phyloP scores from a whole-genome alignment of 1,139 yeast genomes.

The Scheffersomyces parashehatae region DNA sequence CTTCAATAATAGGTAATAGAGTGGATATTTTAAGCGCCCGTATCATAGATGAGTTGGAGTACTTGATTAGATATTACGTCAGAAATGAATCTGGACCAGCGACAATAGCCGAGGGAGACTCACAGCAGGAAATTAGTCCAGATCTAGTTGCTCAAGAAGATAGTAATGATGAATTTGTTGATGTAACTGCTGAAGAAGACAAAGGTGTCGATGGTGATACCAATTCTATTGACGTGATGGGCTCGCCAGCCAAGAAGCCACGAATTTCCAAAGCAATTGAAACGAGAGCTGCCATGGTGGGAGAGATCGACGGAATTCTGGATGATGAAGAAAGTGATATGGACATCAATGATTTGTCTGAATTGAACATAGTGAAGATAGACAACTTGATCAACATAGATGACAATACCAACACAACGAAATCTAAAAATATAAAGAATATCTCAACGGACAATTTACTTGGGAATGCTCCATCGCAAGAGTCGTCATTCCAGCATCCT shows the following conservation, averaged over 20 bases:
- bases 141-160: constrained; percentile 4
- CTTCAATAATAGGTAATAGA: constrained; percentile 39
- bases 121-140: constrained; percentile 8
- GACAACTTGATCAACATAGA: constrained; percentile 37
- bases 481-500: constrained; percentile 43
- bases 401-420: constrained; percentile 5
- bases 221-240: constrained; percentile 12
- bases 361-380: constrained; percentile 38
- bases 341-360: constrained; percentile 43
- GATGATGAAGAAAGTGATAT: constrained; percentile 12
- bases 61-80: constrained; percentile 38
- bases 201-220: constrained; percentile 18
- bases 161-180: constrained; percentile 9
- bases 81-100: constrained; percentile 19
- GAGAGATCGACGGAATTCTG: constrained; percentile 6
- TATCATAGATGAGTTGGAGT: constrained; percentile 71
- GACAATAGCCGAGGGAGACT: constrained; percentile 25
- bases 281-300: constrained; percentile 4
- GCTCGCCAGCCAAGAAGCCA: constrained; percentile 15
- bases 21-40: constrained; percentile 79
- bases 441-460: not conserved
- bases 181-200: constrained; percentile 14
- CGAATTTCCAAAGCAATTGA: constrained; percentile 4
- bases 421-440: not conserved
- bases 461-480: constrained; percentile 16